Percentiles rank a stretch among this genome's conserved stretches.
phyloP scores from a whole-genome alignment of 495 filamentous ascomycete species.

The Hypomontagnella monticulosa region DNA sequence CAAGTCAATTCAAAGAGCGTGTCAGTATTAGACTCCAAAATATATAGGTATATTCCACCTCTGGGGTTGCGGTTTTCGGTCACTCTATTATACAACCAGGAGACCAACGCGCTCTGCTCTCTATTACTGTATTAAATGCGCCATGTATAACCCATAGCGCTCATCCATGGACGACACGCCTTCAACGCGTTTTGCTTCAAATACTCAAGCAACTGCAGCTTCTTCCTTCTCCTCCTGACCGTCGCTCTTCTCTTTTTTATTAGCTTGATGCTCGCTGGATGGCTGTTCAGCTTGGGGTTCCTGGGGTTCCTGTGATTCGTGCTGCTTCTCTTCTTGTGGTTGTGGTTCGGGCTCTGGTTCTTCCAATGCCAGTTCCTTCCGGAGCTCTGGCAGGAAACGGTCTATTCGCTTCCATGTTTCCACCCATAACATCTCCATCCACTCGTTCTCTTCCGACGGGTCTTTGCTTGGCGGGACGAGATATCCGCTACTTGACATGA shows the following conservation, averaged over 20 bases:
- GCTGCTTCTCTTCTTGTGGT: constrained; percentile 12
- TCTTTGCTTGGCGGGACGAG: constrained; percentile 77
- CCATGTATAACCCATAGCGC: constrained; percentile 8
- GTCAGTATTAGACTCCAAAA: not conserved
- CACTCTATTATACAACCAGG: constrained; percentile 43
- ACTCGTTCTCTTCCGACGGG: constrained; percentile 63
- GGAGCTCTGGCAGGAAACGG: constrained; percentile 84
- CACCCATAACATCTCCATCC: too few species aligned
- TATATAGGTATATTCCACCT: constrained; percentile 16
- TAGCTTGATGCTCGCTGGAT: not conserved
- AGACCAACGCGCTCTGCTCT: constrained; percentile 4
- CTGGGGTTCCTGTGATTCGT: too few species aligned
- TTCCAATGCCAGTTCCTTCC: constrained; percentile 60
- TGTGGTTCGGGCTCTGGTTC: constrained; percentile 42
- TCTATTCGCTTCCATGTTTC: constrained; percentile 92
- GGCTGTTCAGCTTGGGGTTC: constrained; percentile 20
- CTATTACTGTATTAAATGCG: constrained; percentile 1
- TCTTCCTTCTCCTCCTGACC: constrained; percentile 2
- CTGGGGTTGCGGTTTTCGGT: constrained; percentile 18
- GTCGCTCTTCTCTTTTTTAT: constrained; percentile 21
- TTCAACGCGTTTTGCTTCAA: not conserved
- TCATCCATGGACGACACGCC: constrained; percentile 11
- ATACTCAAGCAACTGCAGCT: constrained; percentile 7
- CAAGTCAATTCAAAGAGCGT: not conserved
- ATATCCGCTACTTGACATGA: constrained; percentile 92